phyloP scores from a whole-genome alignment of 345 rosid genomes.

The Eutrema japonicum region DNA sequence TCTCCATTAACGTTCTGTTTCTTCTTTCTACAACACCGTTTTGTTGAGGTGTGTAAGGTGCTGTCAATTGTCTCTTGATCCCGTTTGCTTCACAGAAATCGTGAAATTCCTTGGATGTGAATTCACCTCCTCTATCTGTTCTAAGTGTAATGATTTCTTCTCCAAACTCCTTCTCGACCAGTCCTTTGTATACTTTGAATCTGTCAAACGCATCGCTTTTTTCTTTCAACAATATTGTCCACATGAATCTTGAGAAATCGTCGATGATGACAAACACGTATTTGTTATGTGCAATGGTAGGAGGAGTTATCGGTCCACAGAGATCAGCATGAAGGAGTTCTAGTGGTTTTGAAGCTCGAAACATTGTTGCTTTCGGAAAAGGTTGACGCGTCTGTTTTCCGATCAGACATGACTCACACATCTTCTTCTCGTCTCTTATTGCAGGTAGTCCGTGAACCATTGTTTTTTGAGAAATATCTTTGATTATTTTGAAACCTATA shows the following conservation, averaged over 20 bases:
- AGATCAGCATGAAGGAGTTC: too few species aligned
- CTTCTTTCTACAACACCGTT: neutral
- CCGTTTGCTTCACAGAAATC: neutral
- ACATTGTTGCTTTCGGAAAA: too few species aligned
- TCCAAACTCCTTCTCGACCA: neutral
- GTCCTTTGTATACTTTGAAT: neutral
- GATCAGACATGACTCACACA: too few species aligned
- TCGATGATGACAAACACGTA: neutral
- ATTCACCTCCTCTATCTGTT: conserved; percentile 1
- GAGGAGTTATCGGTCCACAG: too few species aligned
- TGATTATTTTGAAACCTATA: too few species aligned
- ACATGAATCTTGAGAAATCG: neutral
- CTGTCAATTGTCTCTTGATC: neutral
- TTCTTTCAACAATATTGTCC: neutral
- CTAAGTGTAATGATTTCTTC: neutral
- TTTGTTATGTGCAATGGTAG: neutral
- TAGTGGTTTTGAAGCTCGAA: too few species aligned
- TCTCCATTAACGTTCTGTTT: neutral
- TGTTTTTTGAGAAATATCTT: too few species aligned
- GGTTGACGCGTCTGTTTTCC: too few species aligned
- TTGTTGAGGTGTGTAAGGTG: neutral
- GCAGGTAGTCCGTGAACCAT: too few species aligned
- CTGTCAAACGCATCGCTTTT: neutral
- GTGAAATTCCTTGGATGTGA: neutral
- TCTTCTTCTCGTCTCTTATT: too few species aligned